Evolutionary conservation across 306 rosid species (phyloP), one percentile per base, ranked within the genome.

Genomic region (Quercus gilva): DNA sequence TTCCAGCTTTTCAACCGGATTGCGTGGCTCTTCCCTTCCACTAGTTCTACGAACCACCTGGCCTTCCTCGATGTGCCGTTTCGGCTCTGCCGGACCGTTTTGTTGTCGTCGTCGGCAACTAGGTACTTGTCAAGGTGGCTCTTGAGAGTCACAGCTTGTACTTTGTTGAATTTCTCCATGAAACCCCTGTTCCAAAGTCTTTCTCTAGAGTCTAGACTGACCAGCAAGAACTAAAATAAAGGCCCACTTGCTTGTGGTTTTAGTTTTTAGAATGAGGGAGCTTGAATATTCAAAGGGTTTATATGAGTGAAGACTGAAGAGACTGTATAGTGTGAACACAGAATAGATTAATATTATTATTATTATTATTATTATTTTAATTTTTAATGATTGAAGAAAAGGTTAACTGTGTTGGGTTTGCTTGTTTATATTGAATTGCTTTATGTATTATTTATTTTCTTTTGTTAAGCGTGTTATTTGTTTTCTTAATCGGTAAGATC

Each of bases 101-200:
- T 74, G 6, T 28, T 28, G 74, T 91, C 85, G 33, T 84, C 86
- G 74, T 81, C 94, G 43, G 97, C 94, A 15, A 84, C 74, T 0
- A 94, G 83, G 71, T 87, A 92, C 83, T 94, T 94, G 71, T 88
- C 91, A 0, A 87, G 84, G 84, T 92, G 97, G 85, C 94, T 88
- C 1, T 90, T 91, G 14, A 94, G 91, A 74, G 80, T 89, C 13
- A 92, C 90, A 1, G 84, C 86, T 56, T 74, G 86, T 20, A 85
- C 55, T 81, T 89, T 87, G 51, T 10, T 76, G 85, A 94, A 92
- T 18, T 82, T 75, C 75, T 94, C 98, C 98, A 94, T 94, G 0
- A 1, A 49, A 49, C 53, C 53, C 53, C 4, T 18, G 14, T 12
- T 57, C 6, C 26, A 5, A 8, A 2, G 45, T 41, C 45, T 41